A percentile compares a stretch with the other conserved stretches of the same genome.
These are phyloP conservation scores for Omphalotus olearius DNA, from an alignment of 1,284 basidiomycete genomes.

Conservation along the genomic window DNA sequence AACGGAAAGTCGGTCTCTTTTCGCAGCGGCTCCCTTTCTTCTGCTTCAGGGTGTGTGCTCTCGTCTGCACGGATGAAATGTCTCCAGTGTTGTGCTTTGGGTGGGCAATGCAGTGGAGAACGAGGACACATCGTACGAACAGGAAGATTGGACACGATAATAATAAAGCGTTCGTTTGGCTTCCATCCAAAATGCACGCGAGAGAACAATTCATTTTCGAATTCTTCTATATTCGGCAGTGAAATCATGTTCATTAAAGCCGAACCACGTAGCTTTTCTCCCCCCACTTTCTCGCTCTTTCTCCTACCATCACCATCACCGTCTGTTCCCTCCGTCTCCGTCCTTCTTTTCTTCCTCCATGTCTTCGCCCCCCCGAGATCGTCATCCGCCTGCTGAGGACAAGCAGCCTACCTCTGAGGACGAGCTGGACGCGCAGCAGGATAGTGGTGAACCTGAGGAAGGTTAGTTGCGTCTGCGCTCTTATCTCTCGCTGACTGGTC, in stretches of 20 bases:
- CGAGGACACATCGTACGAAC: constrained; percentile 46
- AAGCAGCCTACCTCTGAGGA: constrained; percentile 36
- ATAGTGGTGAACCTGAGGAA: constrained; percentile 32
- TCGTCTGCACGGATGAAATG: too few species aligned
- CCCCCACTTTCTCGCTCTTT: constrained; percentile 52
- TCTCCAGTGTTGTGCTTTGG: constrained; percentile 36
- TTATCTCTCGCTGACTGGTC: constrained; percentile 1
- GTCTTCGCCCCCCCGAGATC: constrained; percentile 34
- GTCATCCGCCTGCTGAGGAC: constrained; percentile 33
- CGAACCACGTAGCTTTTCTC: constrained; percentile 52
- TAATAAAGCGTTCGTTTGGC: constrained; percentile 49
- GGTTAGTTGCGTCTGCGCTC: constrained; percentile 27
- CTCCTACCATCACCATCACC: constrained; percentile 33
- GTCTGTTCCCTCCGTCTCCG: constrained; percentile 43
- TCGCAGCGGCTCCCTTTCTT: too few species aligned
- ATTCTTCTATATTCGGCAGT: constrained; percentile 56
- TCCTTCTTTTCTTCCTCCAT: constrained; percentile 24
- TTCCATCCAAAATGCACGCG: constrained; percentile 22
- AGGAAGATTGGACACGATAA: constrained; percentile 57
- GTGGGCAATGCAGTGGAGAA: constrained; percentile 50
- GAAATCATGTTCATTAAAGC: constrained; percentile 69
- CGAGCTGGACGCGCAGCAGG: constrained; percentile 34
- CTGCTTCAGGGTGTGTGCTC: too few species aligned
- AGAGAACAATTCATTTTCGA: constrained; percentile 45
- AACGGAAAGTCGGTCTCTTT: too few species aligned